Conservation (phyloP, 176 grass and related monocot genomes). For the Luzula sylvatica region DNA sequence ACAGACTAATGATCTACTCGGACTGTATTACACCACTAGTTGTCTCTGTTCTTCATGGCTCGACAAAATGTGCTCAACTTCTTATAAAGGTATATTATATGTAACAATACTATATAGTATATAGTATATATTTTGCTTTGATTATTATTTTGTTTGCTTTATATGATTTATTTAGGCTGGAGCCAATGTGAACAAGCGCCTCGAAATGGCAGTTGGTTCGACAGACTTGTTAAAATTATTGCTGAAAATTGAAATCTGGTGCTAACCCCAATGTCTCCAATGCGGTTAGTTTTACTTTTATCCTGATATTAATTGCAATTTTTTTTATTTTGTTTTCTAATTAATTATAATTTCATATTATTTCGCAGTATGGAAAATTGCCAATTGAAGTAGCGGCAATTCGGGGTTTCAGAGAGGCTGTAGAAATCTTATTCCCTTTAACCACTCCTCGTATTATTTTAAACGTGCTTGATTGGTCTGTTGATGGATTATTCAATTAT, state of each 20-base stretch:
- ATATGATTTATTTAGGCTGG: conserved; percentile 26
- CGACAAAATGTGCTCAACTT: background rate
- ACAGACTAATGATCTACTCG: too few species aligned
- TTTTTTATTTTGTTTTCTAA: background rate
- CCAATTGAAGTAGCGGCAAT: conserved; percentile 28
- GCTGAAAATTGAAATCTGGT: conserved; percentile 35
- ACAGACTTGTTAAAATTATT: conserved; percentile 26
- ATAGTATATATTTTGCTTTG: background rate
- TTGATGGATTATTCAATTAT: conserved; percentile 1
- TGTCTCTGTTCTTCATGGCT: background rate
- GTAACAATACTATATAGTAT: background rate
- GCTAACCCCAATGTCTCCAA: conserved; percentile 30
- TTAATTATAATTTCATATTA: background rate
- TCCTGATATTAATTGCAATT: background rate
- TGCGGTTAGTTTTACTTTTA: conserved; percentile 10
- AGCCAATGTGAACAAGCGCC: conserved; percentile 27
- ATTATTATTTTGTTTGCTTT: background rate
- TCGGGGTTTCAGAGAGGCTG: conserved; percentile 15
- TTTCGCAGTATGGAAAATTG: conserved; percentile 13
- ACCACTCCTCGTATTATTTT: conserved; percentile 5
- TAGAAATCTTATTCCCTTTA: conserved; percentile 32
- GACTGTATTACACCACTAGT: background rate
- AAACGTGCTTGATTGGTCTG: background rate
- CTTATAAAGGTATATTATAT: conserved; percentile 1
- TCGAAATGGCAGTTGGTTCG: conserved; percentile 18